Evolutionary conservation across 1,284 basidiomycete genomes (phyloP).

Genomic region (Cutaneotrichosporon spelunceum): DNA sequence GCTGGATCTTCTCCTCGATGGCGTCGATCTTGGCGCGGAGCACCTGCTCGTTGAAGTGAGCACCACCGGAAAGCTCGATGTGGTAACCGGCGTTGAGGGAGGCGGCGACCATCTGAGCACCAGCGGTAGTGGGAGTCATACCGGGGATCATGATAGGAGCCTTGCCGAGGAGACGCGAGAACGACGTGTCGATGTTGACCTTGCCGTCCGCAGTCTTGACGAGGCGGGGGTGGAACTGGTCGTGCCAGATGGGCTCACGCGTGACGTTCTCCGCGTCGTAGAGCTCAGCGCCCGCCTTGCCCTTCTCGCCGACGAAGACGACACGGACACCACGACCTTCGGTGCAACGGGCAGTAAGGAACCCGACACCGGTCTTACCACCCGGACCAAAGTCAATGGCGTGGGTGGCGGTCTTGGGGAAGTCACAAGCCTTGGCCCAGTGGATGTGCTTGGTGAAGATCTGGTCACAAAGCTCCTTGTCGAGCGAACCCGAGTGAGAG

Average conservation of each 20-base stretch:
- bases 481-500: conserved; percentile 62
- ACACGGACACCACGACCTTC: conserved; percentile 90
- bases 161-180: conserved; percentile 91
- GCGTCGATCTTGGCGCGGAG: conserved; percentile 85
- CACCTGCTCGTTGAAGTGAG: conserved; percentile 87
- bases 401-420: conserved; percentile 86
- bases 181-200: conserved; percentile 89
- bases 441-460: conserved; percentile 90
- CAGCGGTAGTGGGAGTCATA: conserved; percentile 94
- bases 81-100: conserved; percentile 92
- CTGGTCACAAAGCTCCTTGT: conserved; percentile 80
- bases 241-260: conserved; percentile 84
- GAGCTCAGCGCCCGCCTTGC: conserved; percentile 78
- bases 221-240: conserved; percentile 77
- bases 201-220: conserved; percentile 89
- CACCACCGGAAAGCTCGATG: conserved; percentile 94
- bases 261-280: conserved; percentile 67
- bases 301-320: conserved; percentile 79
- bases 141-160: conserved; percentile 98
- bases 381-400: conserved; percentile 96
- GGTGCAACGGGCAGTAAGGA: conserved; percentile 81
- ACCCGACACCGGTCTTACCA: conserved; percentile 87
- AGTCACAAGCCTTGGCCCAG: conserved; percentile 85
- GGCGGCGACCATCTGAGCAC: conserved; percentile 86
- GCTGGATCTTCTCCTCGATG: conserved; percentile 75